Conservation (phyloP, 192 early-diverging fungal species). For the Coemansia sp. region DNA sequence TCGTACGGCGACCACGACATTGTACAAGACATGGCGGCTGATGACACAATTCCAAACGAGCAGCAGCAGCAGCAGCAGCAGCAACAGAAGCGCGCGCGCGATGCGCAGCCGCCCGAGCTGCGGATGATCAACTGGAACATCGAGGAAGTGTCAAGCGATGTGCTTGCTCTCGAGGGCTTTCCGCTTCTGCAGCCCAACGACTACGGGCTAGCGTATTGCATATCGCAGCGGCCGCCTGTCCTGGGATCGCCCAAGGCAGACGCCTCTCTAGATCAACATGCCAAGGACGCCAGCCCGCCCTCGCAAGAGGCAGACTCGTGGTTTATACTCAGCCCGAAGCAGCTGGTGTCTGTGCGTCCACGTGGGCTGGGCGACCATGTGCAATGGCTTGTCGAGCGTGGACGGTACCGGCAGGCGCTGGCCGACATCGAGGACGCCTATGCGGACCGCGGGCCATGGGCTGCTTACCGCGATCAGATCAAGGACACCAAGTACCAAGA, state of each 20-base stretch:
- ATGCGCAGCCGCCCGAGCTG: conserved; percentile 82
- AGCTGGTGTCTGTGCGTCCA: conserved; percentile 85
- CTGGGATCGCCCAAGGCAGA: neutral
- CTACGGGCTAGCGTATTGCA: conserved; percentile 78
- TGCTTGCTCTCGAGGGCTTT: conserved; percentile 81
- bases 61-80: too few species aligned
- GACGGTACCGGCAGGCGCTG: conserved; percentile 81
- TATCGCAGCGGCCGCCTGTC: conserved; percentile 10
- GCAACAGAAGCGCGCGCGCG: conserved; percentile 21
- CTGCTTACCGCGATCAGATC: conserved; percentile 46
- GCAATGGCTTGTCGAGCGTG: conserved; percentile 86
- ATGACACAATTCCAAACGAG: conserved; percentile 9
- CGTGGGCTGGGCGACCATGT: conserved; percentile 93
- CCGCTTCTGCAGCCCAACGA: conserved; percentile 92
- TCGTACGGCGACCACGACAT: conserved; percentile 46
- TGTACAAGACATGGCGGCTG: conserved; percentile 10
- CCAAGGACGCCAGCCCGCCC: neutral
- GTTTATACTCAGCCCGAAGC: conserved; percentile 93
- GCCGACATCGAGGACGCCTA: conserved; percentile 63
- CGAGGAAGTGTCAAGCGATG: conserved; percentile 87
- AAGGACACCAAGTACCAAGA: conserved; percentile 63
- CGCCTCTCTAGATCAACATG: neutral
- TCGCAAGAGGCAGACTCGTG: conserved; percentile 71
- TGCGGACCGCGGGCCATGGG: conserved; percentile 57
- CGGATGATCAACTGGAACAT: conserved; percentile 83